Evolutionary conservation across 768 basidiomycete species (phyloP).

Genomic region (Sarcodon aspratus): DNA sequence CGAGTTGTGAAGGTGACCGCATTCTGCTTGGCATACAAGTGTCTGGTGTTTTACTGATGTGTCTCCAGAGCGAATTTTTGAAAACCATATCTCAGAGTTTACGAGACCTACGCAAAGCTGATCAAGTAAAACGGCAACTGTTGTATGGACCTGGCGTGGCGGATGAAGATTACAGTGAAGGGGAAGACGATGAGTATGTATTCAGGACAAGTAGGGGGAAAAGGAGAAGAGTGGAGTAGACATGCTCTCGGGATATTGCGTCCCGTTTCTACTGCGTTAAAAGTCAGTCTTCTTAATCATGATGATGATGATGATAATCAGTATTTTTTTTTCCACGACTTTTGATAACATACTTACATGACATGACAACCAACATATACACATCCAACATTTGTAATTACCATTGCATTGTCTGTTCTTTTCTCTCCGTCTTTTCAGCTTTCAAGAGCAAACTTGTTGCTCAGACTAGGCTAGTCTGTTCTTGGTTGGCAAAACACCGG

Average conservation of each 20-base stretch:
- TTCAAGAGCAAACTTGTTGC: no score
- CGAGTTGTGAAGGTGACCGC: slow-evolving; percentile 45
- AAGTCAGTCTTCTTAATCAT: neutral
- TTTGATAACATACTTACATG: no score
- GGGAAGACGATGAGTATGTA: slow-evolving; percentile 45
- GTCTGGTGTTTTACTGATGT: neutral
- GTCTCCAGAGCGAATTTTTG: slow-evolving; percentile 52
- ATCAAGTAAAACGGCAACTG: slow-evolving; percentile 36
- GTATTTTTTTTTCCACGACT: no score
- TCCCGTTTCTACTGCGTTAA: neutral
- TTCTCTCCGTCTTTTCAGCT: no score
- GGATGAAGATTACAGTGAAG: slow-evolving; percentile 32
- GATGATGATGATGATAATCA: neutral
- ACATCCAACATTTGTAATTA: no score
- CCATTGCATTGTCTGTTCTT: no score
- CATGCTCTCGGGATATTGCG: neutral
- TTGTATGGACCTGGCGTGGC: slow-evolving; percentile 27
- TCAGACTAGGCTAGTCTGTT: no score
- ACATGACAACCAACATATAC: no score
- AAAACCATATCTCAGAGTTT: slow-evolving; percentile 48
- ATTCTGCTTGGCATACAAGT: neutral
- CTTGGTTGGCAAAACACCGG: no score
- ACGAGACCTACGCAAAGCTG: slow-evolving; percentile 48
- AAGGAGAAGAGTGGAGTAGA: slow-evolving; percentile 8
- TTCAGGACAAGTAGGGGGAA: slow-evolving; percentile 13